Base-by-base conservation (phyloP, 768 basidiomycete species). In the Tylopilus intermedius region DNA sequence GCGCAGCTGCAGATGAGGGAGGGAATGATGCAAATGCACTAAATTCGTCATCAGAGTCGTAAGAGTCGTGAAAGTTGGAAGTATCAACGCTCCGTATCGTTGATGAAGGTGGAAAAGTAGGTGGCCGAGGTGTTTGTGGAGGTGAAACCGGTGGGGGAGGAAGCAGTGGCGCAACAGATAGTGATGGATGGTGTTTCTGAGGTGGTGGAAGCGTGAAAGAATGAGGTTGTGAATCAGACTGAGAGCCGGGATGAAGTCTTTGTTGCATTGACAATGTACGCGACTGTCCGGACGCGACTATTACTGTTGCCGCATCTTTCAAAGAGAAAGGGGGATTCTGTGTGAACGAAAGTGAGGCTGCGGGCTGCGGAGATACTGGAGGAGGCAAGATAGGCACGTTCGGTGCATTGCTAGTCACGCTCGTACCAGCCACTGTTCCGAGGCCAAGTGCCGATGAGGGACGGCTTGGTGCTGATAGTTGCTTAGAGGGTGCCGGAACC, bases 21-120 rank as follows among this genome's bases (percentile, higher is more conserved):
- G 72, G 58, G 22, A 72, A 69, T 4, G 71, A 67, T 48, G 68
- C 55, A 59, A 80, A 78, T 37, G 80, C 80, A 5, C 77, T 71
- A 58, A 84, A 87, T 45, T 83, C 80, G 50, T 74, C 74, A 37
- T 72, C 65, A 0, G 77, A 73, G 39, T 56, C 61, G 14, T 54
- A 32, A 47, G 67, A 61, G 33, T 67, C 62, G 24, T 63, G 56
- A 22, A 39, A 40, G 15, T 38, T 29, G 22, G 64, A 52, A 21
- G 45, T 4, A 32, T 30, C 40, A 18, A 43, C 49, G 44, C 24
- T 33, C 51, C 24, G 51, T 15, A 21, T 50, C 14, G 53, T 39
- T 33, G 54, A 49, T 45, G 61, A 49, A n/a, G 47, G 40, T 21
- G 56, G 47, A 5, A 50, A 38, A 5, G 14, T 15, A 43, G 27